Conservation (phyloP, 768 basidiomycete genomes). For the Arthromyces matolae region DNA sequence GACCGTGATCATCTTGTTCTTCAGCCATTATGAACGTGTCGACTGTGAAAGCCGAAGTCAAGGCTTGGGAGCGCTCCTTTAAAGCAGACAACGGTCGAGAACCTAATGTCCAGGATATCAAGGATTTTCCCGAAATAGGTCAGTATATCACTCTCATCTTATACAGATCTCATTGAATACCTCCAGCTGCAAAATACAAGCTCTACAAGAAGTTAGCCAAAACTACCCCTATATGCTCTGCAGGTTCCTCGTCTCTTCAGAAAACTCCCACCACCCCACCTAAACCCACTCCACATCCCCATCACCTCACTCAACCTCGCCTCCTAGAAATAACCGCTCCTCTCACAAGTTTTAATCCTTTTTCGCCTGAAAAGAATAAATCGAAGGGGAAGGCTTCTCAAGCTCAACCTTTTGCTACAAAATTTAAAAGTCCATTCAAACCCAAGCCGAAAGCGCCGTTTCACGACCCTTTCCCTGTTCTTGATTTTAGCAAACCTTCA, state of each 20-base stretch:
- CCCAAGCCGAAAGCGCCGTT: constrained; percentile 35
- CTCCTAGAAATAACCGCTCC: constrained; percentile 48
- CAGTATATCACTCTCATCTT: constrained; percentile 20
- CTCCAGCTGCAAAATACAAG: constrained; percentile 73
- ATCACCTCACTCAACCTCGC: constrained; percentile 45
- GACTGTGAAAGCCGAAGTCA: constrained; percentile 64
- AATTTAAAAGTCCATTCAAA: constrained; percentile 44
- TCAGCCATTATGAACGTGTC: constrained; percentile 39
- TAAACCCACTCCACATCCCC: constrained; percentile 24
- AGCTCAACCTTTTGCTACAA: constrained; percentile 30
- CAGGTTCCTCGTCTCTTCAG: constrained; percentile 13
- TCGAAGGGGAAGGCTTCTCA: constrained; percentile 35
- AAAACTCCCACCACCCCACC: constrained; percentile 38
- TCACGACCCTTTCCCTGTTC: constrained; percentile 35
- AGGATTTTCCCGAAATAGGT: constrained; percentile 60
- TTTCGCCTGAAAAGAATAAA: constrained; percentile 73
- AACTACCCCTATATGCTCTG: constrained; percentile 22
- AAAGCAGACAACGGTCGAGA: constrained; percentile 49
- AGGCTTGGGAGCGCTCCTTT: constrained; percentile 74
- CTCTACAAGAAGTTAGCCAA: constrained; percentile 76
- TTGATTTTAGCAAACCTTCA: constrained; percentile 20
- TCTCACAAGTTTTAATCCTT: constrained; percentile 64
- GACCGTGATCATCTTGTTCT: constrained; percentile 10
- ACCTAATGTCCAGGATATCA: constrained; percentile 71
- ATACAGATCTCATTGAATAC: constrained; percentile 8